phyloP scores from a whole-genome alignment of 169 alveolate genomes.

The Cryptosporidium sp. region DNA sequence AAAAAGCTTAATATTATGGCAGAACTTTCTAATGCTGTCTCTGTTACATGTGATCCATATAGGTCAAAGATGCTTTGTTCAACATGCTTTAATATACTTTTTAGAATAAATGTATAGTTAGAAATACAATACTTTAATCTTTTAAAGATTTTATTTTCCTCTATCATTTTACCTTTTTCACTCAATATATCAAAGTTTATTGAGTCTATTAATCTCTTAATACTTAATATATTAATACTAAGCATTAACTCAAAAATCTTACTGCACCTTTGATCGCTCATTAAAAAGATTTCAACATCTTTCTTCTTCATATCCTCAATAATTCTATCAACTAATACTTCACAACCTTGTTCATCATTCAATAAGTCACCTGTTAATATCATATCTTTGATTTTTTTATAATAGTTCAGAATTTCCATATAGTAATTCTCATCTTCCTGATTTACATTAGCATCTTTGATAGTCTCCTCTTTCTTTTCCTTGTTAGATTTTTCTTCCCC shows the following conservation, averaged over 20 bases:
- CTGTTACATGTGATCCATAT: constrained; percentile 59
- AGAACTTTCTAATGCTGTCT: constrained; percentile 51
- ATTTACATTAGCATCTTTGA: neutral
- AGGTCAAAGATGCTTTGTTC: constrained; percentile 35
- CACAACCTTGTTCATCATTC: constrained; percentile 63
- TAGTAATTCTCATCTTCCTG: constrained; percentile 25
- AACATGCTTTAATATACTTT: constrained; percentile 10
- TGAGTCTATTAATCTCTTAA: constrained; percentile 32
- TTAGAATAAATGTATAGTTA: constrained; percentile 15
- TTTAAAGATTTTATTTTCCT: neutral
- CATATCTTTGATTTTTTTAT: constrained; percentile 38
- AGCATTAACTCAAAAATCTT: constrained; percentile 54
- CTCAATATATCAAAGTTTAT: neutral
- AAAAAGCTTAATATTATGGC: neutral
- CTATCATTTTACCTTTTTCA: neutral
- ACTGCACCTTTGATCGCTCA: constrained; percentile 72
- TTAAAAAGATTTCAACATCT: constrained; percentile 45
- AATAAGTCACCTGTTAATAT: constrained; percentile 36
- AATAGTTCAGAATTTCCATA: constrained; percentile 36
- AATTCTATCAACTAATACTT: constrained; percentile 20
- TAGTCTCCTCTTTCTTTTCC: neutral
- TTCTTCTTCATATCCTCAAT: constrained; percentile 71
- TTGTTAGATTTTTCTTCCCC: neutral
- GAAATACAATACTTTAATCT: constrained; percentile 22
- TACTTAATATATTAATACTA: constrained; percentile 44